A percentile compares a stretch with the other conserved stretches of the same genome.
These are phyloP conservation scores for Aureobasidium sp. DNA, from an alignment of 2,329 filamentous ascomycete species.

Conservation along the genomic window DNA sequence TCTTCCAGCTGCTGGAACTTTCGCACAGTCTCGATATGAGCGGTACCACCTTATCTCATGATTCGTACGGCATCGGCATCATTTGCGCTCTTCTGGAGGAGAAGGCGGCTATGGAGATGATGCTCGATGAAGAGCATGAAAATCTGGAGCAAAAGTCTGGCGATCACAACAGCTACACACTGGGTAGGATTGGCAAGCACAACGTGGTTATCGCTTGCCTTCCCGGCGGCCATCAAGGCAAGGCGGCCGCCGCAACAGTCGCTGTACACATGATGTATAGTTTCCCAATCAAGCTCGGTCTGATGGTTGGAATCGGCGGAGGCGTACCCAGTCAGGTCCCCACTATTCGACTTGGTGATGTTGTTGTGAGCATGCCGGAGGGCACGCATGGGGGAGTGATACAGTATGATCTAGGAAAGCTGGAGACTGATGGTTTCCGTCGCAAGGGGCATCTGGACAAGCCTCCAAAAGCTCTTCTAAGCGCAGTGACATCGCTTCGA, in stretches of 20 bases:
- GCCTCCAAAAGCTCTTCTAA: neutral
- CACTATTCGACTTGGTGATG: conserved; percentile 22
- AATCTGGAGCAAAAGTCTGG: neutral
- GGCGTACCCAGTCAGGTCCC: conserved; percentile 14
- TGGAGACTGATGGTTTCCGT: conserved; percentile 8
- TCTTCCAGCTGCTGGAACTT: too few relatives aligned
- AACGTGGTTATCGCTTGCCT: conserved; percentile 27
- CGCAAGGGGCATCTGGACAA: neutral
- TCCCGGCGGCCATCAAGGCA: conserved; percentile 18
- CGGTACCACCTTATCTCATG: neutral
- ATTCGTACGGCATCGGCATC: conserved; percentile 15
- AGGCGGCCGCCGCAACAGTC: conserved; percentile 16
- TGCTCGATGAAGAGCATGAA: neutral
- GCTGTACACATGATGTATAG: conserved; percentile 16
- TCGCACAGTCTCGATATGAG: neutral
- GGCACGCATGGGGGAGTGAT: conserved; percentile 18
- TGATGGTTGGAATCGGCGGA: conserved; percentile 21
- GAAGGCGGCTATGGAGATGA: conserved; percentile 15
- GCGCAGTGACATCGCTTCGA: neutral
- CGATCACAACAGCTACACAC: conserved; percentile 22
- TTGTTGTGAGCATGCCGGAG: conserved; percentile 19
- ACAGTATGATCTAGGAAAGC: conserved; percentile 21
- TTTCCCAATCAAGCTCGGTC: conserved; percentile 14
- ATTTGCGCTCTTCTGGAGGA: conserved; percentile 21
- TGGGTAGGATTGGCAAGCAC: conserved; percentile 24